A percentile compares a stretch with the other conserved stretches of the same genome.
phyloP scores from a whole-genome alignment of 352 stramenopile genomes.

The Pythium rhizo-oryzae region DNA sequence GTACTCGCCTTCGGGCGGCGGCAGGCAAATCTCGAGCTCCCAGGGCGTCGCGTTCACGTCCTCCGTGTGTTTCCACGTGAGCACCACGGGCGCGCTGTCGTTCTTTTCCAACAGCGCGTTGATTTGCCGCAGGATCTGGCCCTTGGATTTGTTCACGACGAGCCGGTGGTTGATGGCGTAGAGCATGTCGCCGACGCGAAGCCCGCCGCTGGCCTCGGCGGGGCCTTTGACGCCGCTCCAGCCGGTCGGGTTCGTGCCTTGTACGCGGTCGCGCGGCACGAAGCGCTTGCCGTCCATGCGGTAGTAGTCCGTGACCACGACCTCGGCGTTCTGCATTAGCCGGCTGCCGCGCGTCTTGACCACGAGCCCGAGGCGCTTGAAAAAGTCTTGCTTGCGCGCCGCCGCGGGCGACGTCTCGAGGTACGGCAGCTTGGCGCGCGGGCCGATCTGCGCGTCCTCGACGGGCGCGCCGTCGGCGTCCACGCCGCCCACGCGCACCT shows the following conservation, averaged over 20 bases:
- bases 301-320: constrained; percentile 82
- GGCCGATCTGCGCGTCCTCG: constrained; percentile 73
- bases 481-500: constrained; percentile 64
- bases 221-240: constrained; percentile 78
- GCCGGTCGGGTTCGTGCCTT: constrained; percentile 58
- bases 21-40: constrained; percentile 78
- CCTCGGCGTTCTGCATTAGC: constrained; percentile 85
- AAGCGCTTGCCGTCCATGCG: constrained; percentile 79
- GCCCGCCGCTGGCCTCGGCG: constrained; percentile 66
- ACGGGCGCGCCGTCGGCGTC: constrained; percentile 33
- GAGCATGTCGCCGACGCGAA: constrained; percentile 80
- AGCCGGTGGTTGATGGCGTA: constrained; percentile 88
- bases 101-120: constrained; percentile 76
- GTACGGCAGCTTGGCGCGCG: constrained; percentile 65
- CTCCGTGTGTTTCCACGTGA: constrained; percentile 87
- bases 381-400: constrained; percentile 72
- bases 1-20: constrained; percentile 79
- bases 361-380: constrained; percentile 76
- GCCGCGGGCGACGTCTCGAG: constrained; percentile 48
- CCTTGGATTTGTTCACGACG: constrained; percentile 88
- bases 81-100: constrained; percentile 61
- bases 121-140: constrained; percentile 83
- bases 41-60: constrained; percentile 73
- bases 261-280: constrained; percentile 69
- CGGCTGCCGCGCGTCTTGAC: constrained; percentile 84